phyloP scores from a whole-genome alignment of 257 asterid species.

The Echites panduratus region DNA sequence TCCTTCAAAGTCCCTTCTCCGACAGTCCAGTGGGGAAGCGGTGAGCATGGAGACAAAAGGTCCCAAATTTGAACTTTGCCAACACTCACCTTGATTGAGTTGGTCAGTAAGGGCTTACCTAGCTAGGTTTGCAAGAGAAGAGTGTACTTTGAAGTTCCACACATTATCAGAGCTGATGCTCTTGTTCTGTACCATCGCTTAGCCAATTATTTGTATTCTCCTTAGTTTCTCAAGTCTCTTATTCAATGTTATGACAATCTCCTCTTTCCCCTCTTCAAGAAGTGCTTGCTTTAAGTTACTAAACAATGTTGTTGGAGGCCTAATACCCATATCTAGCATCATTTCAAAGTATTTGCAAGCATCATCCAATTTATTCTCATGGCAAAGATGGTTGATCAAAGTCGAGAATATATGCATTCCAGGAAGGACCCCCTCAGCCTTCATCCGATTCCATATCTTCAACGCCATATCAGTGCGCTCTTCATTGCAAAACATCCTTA shows the following conservation, averaged over 20 bases:
- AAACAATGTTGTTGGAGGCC: slow-evolving; percentile 66
- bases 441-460: slow-evolving; percentile 67
- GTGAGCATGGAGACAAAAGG: no score
- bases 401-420: slow-evolving; percentile 70
- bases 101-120: no score
- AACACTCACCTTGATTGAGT: no score
- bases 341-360: slow-evolving; percentile 51
- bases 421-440: slow-evolving; percentile 61
- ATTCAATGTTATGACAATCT: slow-evolving; percentile 30
- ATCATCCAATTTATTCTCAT: slow-evolving; percentile 41
- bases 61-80: no score
- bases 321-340: slow-evolving; percentile 76
- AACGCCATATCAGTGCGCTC: slow-evolving; percentile 60
- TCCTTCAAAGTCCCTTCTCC: no score
- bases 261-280: slow-evolving; percentile 55
- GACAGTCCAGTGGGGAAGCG: no score
- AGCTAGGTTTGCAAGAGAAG: background rate
- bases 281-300: slow-evolving; percentile 51
- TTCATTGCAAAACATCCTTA: slow-evolving; percentile 72
- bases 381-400: slow-evolving; percentile 51
- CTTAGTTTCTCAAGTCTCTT: slow-evolving; percentile 48
- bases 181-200: background rate
- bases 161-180: background rate
- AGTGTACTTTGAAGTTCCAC: background rate
- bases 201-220: slow-evolving; percentile 39